Evolutionary conservation across 305 asterid genomes (phyloP).

Genomic region (Solanum hybrid): DNA sequence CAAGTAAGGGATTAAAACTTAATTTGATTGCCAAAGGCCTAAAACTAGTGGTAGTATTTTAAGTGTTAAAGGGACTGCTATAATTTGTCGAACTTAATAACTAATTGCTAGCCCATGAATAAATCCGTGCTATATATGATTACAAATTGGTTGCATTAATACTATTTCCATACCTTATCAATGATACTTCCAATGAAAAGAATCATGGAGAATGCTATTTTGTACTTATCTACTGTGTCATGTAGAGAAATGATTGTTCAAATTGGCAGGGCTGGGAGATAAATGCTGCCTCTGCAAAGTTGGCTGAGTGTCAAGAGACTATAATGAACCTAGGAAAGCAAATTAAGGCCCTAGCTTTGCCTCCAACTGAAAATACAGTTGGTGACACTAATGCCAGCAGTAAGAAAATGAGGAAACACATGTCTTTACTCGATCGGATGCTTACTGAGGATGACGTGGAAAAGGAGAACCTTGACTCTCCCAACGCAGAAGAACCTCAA

Average conservation of each 20-base stretch:
- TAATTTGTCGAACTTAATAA: background rate
- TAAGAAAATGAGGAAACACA: constrained; percentile 30
- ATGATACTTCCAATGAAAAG: background rate
- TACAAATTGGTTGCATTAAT: background rate
- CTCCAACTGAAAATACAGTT: constrained; percentile 29
- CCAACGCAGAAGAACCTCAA: constrained; percentile 25
- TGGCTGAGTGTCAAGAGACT: constrained; percentile 76
- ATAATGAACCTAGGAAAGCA: constrained; percentile 67
- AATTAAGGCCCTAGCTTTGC: constrained; percentile 49
- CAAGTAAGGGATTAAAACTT: background rate
- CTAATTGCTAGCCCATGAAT: background rate
- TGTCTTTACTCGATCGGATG: constrained; percentile 70
- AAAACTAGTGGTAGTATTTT: background rate
- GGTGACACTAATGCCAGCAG: constrained; percentile 22
- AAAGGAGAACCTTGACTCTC: constrained; percentile 17
- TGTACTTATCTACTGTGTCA: background rate
- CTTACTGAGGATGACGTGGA: constrained; percentile 34
- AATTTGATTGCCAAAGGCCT: background rate
- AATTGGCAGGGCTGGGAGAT: constrained; percentile 70
- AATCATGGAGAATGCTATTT: background rate
- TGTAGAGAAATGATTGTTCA: constrained; percentile 5
- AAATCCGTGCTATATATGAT: background rate
- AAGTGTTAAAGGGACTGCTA: background rate
- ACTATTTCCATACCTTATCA: background rate
- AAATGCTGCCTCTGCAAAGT: constrained; percentile 58